These are phyloP conservation scores for Usnea hakonensis DNA, from an alignment of 495 filamentous ascomycete species.

Conservation along the genomic window DNA sequence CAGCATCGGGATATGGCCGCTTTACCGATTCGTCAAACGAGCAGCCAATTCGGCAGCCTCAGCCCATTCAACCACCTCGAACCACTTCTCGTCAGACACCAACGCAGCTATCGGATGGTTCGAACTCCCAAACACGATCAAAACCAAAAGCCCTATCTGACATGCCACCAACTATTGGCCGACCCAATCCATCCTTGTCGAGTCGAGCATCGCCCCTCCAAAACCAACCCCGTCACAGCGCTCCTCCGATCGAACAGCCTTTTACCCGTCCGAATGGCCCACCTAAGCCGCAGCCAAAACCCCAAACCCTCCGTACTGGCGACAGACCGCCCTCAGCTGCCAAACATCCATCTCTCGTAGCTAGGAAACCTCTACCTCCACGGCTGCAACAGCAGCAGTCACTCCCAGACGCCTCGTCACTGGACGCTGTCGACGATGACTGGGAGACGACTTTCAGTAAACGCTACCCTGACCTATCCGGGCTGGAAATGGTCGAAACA, in stretches of 20 bases:
- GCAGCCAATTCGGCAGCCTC: not conserved
- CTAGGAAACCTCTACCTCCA: constrained; percentile 8
- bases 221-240: not conserved
- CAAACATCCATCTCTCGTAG: constrained; percentile 18
- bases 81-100: constrained; percentile 14
- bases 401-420: not conserved
- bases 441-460: constrained; percentile 71
- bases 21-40: constrained; percentile 52
- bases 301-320: constrained; percentile 23
- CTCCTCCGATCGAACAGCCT: constrained; percentile 3
- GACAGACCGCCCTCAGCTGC: constrained; percentile 15
- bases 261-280: constrained; percentile 15
- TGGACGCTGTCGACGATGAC: constrained; percentile 38
- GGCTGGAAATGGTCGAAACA: constrained; percentile 77
- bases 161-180: not conserved
- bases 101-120: not conserved
- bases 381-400: constrained; percentile 10
- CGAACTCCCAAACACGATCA: constrained; percentile 8
- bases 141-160: constrained; percentile 4
- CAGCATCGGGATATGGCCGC: constrained; percentile 81
- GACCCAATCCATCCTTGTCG: not conserved
- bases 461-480: constrained; percentile 70
- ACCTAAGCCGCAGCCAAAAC: constrained; percentile 25
- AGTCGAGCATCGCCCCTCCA: not conserved
- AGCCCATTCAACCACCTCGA: constrained; percentile 7